Base-by-base conservation (phyloP, 2,329 filamentous ascomycete species). In the Sporothrix humicola region DNA sequence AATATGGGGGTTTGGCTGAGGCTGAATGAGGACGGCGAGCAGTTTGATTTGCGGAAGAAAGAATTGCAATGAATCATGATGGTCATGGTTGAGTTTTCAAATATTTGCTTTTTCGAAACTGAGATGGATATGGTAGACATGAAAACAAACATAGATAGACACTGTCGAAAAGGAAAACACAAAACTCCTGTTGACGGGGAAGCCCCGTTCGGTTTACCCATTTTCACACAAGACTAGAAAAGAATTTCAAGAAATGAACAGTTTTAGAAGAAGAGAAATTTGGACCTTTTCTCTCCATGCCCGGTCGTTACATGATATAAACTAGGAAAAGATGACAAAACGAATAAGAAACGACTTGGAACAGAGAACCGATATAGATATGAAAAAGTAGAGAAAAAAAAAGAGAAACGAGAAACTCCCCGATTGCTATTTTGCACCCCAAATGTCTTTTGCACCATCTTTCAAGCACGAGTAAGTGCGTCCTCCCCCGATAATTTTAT, bases 351-450 rank as follows among this genome's bases (percentile, higher is more conserved):
- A 37, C 31, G 31, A 37, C 31, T 37, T 37, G 31, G 1, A 37
- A 37, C 1, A 1, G 23, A 37, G 31, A 37, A 37, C 31, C 31
- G 31, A 37, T 7, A 37, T 37, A 37, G 31, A 37, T 37, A 37
- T 37, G 31, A 48, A 48, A 54, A 54, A 63, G 46, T 61, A 56
- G 23, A 66, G 3, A 61, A 71, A 50, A 13, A 56, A 72, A 37
- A n/a, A 2, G 15, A 68, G 8, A 26, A 37, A 37, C 31, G 31
- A 37, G 31, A 23, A 69, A 69, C 48, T 54, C 48, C 48, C 66
- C 48, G 17, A 20, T 68, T 26, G 65, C 66, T 54, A 69, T 54
- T 66, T 59, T 59, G 59, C 52, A 66, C 66, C 71, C 71, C 20
- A 52, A 15, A 65, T 56, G 20, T 56, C 20, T 42, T 59, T 31